A percentile compares a stretch with the other conserved stretches of the same genome.
These are phyloP conservation scores for Gossypium davidsonii DNA, from an alignment of 441 rosid species.

Conservation along the genomic window DNA sequence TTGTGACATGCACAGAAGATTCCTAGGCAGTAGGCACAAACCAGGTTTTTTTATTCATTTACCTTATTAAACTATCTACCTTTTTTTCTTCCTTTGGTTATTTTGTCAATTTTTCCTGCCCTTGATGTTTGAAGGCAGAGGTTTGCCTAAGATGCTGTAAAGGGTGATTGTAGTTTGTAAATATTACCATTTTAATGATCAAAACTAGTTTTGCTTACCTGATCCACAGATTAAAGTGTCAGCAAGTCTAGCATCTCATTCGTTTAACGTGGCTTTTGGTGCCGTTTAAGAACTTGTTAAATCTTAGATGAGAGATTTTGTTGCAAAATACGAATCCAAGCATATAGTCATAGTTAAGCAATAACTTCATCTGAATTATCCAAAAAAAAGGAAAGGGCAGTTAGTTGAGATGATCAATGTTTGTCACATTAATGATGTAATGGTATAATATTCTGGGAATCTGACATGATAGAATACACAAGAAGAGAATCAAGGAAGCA, in stretches of 20 bases:
- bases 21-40: constrained; percentile 17
- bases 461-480: background rate
- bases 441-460: background rate
- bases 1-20: constrained; percentile 16
- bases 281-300: background rate
- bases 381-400: background rate
- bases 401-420: too few relatives aligned
- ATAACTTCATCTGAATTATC: background rate
- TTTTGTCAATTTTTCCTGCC: background rate
- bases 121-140: background rate
- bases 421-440: background rate
- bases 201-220: background rate
- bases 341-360: background rate
- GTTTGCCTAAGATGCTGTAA: background rate
- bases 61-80: background rate
- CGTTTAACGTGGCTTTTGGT: background rate
- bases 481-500: background rate
- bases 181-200: background rate
- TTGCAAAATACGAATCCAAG: background rate
- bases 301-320: background rate
- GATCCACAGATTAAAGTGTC: background rate
- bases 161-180: background rate
- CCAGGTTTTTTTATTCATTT: constrained; percentile 29
- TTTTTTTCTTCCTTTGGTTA: background rate
- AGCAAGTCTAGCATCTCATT: background rate